Conservation (phyloP, 495 filamentous ascomycete species). For the Podospora comata region DNA sequence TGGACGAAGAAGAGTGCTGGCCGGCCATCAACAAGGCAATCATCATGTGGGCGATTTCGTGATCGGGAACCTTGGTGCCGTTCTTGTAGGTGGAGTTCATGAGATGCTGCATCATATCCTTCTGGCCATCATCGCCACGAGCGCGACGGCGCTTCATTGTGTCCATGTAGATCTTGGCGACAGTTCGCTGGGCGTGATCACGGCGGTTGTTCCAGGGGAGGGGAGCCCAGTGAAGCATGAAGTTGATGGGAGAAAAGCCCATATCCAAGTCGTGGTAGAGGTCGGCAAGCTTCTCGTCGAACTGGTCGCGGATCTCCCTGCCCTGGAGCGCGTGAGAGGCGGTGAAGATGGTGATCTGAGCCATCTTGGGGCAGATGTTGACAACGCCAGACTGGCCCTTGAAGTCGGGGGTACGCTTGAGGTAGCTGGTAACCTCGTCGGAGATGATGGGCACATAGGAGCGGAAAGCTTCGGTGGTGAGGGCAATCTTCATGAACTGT, state of each 20-base stretch:
- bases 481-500: constrained; percentile 82
- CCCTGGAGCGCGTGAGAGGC: constrained; percentile 78
- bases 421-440: constrained; percentile 67
- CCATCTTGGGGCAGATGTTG: constrained; percentile 67
- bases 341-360: constrained; percentile 83
- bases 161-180: constrained; percentile 73
- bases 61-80: constrained; percentile 65
- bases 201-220: constrained; percentile 78
- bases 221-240: constrained; percentile 83
- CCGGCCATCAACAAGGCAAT: constrained; percentile 87
- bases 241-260: constrained; percentile 81
- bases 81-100: constrained; percentile 78
- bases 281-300: constrained; percentile 69
- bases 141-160: constrained; percentile 66
- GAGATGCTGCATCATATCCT: constrained; percentile 81
- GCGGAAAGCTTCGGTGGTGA: constrained; percentile 71
- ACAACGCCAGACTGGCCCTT: constrained; percentile 62
- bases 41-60: constrained; percentile 87
- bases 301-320: constrained; percentile 70
- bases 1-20: constrained; percentile 82
- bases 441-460: constrained; percentile 76
- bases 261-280: constrained; percentile 81
- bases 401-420: constrained; percentile 63
- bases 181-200: constrained; percentile 69
- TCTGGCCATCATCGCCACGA: constrained; percentile 43